Evolutionary conservation across 768 basidiomycete species (phyloP).

Genomic region (Xerocomellus amylosporus): DNA sequence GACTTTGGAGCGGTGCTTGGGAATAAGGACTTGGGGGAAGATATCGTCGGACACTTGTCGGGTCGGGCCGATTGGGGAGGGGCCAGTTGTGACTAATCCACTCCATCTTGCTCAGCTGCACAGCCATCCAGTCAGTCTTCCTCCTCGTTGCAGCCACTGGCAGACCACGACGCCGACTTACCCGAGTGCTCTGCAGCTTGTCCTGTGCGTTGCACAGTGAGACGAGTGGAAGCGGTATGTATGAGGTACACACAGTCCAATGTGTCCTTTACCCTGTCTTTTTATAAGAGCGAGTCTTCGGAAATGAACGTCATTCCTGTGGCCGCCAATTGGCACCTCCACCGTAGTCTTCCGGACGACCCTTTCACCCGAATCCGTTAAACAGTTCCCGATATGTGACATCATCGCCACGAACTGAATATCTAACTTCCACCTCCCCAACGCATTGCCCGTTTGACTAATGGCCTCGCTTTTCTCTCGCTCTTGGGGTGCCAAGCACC

Average conservation of each 20-base stretch:
- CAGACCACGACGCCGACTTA: conserved; percentile 19
- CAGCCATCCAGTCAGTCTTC: conserved; percentile 25
- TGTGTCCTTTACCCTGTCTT: conserved; percentile 17
- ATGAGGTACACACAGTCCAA: conserved; percentile 14
- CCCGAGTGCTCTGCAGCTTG: conserved; percentile 7
- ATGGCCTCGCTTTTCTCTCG: conserved; percentile 21
- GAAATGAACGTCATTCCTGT: conserved; percentile 38
- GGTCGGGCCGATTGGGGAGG: conserved; percentile 34
- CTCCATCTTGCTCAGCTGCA: conserved; percentile 25
- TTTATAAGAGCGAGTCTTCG: conserved; percentile 30
- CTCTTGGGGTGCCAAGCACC: conserved; percentile 23
- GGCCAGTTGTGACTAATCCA: conserved; percentile 34
- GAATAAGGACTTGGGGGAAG: conserved; percentile 26
- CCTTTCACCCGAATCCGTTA: conserved; percentile 33
- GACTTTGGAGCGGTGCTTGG: conserved; percentile 16
- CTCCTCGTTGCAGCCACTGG: conserved; percentile 19
- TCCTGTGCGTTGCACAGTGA: conserved; percentile 4
- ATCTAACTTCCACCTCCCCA: conserved; percentile 13
- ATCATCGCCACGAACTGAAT: conserved; percentile 29
- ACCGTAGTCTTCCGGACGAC: conserved; percentile 28
- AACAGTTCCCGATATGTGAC: conserved; percentile 21
- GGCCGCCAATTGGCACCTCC: conserved; percentile 14
- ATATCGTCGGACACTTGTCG: conserved; percentile 35
- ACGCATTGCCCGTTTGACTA: conserved; percentile 34
- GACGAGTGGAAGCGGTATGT: conserved; percentile 22